These are phyloP conservation scores for Botryotinia convoluta DNA, from an alignment of 2,329 filamentous ascomycete genomes.

Conservation along the genomic window DNA sequence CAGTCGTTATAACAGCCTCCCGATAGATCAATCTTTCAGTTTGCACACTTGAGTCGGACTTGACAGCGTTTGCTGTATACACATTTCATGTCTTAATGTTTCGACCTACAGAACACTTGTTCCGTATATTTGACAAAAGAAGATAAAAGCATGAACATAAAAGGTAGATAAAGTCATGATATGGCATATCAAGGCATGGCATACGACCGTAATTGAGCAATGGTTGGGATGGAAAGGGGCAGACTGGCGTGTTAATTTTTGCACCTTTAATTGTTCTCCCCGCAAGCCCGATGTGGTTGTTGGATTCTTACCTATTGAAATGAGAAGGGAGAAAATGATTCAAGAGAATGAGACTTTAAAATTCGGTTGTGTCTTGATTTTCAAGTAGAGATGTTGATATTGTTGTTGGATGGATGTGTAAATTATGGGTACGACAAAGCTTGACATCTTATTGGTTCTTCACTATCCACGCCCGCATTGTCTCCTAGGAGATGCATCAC, in stretches of 20 bases:
- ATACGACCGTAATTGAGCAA: not conserved
- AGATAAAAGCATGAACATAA: not conserved
- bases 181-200: not conserved
- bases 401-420: not conserved
- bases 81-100: not conserved
- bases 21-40: not conserved
- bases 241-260: not conserved
- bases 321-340: not conserved
- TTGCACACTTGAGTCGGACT: not conserved
- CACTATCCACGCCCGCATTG: not conserved
- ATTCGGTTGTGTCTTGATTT: not conserved
- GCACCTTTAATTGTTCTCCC: not conserved
- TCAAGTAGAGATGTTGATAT: not conserved
- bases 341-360: not conserved
- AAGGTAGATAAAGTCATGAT: not conserved
- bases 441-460: not conserved
- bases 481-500: not conserved
- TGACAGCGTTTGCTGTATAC: not conserved
- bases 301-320: not conserved
- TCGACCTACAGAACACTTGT: not conserved
- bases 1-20: not conserved
- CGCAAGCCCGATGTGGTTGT: not conserved
- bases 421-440: not conserved
- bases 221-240: not conserved
- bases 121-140: not conserved